phyloP scores from a whole-genome alignment of 257 asterid genomes.

The Forsythia suspensa region DNA sequence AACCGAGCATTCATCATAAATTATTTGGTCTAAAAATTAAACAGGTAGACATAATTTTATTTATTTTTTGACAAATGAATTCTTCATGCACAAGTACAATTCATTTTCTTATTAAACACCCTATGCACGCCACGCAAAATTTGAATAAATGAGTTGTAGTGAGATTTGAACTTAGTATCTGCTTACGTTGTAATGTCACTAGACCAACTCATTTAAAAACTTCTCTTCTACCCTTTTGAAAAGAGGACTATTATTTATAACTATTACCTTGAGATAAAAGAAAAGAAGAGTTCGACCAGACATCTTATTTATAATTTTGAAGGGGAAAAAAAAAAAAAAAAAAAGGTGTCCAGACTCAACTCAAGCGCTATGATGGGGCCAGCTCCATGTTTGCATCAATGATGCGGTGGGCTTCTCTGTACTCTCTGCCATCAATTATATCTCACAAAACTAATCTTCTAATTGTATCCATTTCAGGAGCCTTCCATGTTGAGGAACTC shows the following conservation, averaged over 20 bases:
- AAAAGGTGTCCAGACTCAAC: background rate
- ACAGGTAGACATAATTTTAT: too few relatives aligned
- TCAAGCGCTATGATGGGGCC: background rate
- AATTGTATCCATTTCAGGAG: conserved; percentile 25
- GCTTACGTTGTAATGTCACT: background rate
- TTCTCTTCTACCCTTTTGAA: background rate
- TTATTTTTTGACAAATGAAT: too few relatives aligned
- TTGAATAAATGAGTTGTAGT: too few relatives aligned
- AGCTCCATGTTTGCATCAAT: conserved; percentile 35
- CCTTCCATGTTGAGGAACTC: conserved; percentile 42
- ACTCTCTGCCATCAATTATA: conserved; percentile 27
- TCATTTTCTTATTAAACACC: too few relatives aligned
- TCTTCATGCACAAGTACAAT: too few relatives aligned
- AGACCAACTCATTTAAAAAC: background rate
- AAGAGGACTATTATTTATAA: too few relatives aligned
- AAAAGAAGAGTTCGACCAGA: too few relatives aligned
- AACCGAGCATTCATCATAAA: too few relatives aligned
- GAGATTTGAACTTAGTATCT: too few relatives aligned
- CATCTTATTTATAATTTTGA: background rate
- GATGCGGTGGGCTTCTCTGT: conserved; percentile 32
- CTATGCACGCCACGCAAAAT: too few relatives aligned
- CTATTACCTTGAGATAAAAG: background rate
- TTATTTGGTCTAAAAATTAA: too few relatives aligned
- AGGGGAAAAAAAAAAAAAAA: background rate
- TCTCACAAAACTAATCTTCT: conserved; percentile 21